A percentile compares a stretch with the other conserved stretches of the same genome.
phyloP scores from a whole-genome alignment of 2,329 filamentous ascomycete species.

The Aspergillus fumigatiaffinis region DNA sequence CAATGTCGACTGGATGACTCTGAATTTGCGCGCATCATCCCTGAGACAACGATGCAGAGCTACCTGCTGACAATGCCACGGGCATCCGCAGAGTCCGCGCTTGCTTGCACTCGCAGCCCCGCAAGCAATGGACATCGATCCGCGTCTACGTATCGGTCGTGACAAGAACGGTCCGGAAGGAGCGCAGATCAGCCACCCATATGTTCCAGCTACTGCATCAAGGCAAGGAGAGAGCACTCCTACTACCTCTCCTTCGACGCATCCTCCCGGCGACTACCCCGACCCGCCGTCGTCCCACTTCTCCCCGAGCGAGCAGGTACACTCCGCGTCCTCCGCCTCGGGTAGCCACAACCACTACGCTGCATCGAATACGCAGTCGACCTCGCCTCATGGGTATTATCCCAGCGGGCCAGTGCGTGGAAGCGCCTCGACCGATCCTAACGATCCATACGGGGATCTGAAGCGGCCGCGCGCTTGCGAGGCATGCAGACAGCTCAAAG shows the following conservation, averaged over 20 bases:
- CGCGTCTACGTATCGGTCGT: constrained; percentile 23
- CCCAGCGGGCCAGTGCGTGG: background rate
- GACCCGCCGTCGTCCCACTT: constrained; percentile 24
- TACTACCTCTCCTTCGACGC: constrained; percentile 6
- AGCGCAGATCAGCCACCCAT: constrained; percentile 5
- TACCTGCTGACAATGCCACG: background rate
- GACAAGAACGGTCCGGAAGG: constrained; percentile 13
- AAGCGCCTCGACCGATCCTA: constrained; percentile 12
- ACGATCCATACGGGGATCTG: constrained; percentile 43
- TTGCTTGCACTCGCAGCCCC: background rate
- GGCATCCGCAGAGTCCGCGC: background rate
- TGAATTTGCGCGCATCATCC: background rate
- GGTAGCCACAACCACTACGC: constrained; percentile 9
- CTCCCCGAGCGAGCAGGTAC: constrained; percentile 7
- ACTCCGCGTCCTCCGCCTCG: constrained; percentile 13
- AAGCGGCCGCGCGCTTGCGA: constrained; percentile 72
- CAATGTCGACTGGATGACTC: background rate
- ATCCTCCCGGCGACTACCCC: constrained; percentile 20
- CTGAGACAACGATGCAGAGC: background rate
- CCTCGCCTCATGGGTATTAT: constrained; percentile 6
- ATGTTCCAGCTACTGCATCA: constrained; percentile 7
- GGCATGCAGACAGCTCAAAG: constrained; percentile 71
- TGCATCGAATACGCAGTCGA: constrained; percentile 2
- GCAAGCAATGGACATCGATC: constrained; percentile 31
- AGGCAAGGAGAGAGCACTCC: constrained; percentile 5